Conservation (phyloP, 352 stramenopile species). For the Globisporangium apiculatum region DNA sequence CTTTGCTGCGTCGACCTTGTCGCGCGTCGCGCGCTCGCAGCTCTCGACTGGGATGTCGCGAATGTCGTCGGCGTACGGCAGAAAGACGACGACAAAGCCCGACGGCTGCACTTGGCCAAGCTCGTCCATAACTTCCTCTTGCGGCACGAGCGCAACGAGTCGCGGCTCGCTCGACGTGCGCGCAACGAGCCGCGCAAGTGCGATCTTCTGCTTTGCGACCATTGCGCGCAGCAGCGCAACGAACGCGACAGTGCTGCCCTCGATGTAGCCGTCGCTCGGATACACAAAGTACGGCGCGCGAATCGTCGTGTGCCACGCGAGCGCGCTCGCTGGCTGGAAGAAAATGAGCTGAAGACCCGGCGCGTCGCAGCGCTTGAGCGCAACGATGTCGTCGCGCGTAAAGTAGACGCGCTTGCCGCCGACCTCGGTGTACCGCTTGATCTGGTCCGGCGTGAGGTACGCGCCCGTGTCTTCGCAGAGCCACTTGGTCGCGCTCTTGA, state of each 20-base stretch:
- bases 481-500: slow-evolving; percentile 82
- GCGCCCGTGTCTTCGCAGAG: slow-evolving; percentile 75
- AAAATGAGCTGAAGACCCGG: slow-evolving; percentile 74
- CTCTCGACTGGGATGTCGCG: slow-evolving; percentile 47
- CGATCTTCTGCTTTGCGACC: slow-evolving; percentile 55
- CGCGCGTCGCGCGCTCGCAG: slow-evolving; percentile 26
- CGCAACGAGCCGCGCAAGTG: slow-evolving; percentile 59
- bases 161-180: slow-evolving; percentile 72
- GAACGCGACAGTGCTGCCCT: slow-evolving; percentile 68
- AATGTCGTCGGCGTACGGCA: slow-evolving; percentile 80
- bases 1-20: slow-evolving; percentile 62
- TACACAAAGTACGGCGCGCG: slow-evolving; percentile 79
- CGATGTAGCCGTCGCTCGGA: slow-evolving; percentile 68
- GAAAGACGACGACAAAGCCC: slow-evolving; percentile 71
- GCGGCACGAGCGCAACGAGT: slow-evolving; percentile 66
- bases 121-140: slow-evolving; percentile 69
- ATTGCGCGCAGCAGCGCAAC: slow-evolving; percentile 61
- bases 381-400: slow-evolving; percentile 65
- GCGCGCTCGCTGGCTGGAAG: slow-evolving; percentile 56
- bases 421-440: slow-evolving; percentile 71
- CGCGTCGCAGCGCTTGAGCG: slow-evolving; percentile 74
- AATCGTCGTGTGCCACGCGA: slow-evolving; percentile 67
- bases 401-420: slow-evolving; percentile 78
- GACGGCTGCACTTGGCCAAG: slow-evolving; percentile 73
- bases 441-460: slow-evolving; percentile 66